Conservation (phyloP, 371 early-diverging fungal species). For the Mucor plumbeus region DNA sequence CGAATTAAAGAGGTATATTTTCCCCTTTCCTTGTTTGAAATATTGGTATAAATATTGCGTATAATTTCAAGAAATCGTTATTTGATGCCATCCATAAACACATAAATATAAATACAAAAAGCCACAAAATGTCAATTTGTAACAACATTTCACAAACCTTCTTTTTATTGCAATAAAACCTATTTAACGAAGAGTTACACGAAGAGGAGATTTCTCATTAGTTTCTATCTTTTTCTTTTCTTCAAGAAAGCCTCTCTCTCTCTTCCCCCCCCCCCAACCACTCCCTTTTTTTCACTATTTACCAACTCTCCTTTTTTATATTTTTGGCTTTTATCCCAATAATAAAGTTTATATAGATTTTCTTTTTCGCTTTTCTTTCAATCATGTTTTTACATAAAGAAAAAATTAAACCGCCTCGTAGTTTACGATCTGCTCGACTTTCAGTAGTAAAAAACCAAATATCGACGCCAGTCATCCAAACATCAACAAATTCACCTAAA, state of each 20-base stretch:
- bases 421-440: conserved; percentile 33
- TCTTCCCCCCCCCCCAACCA: background rate
- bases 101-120: background rate
- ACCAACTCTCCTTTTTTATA: background rate
- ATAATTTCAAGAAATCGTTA: background rate
- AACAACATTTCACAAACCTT: background rate
- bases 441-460: conserved; percentile 39
- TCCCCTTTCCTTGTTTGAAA: background rate
- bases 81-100: background rate
- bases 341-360: background rate
- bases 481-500: conserved; percentile 63
- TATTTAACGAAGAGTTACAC: background rate
- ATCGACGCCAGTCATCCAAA: conserved; percentile 38
- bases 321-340: background rate
- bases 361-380: background rate
- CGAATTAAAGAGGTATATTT: background rate
- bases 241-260: background rate
- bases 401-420: conserved; percentile 33
- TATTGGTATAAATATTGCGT: background rate
- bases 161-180: background rate
- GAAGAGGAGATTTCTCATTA: background rate
- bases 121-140: background rate
- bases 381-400: conserved; percentile 32
- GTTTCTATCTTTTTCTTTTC: background rate
- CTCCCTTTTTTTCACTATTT: background rate